Conservation (phyloP, 1,284 basidiomycete species). For the Ceratorhiza oryzae-sativae region DNA sequence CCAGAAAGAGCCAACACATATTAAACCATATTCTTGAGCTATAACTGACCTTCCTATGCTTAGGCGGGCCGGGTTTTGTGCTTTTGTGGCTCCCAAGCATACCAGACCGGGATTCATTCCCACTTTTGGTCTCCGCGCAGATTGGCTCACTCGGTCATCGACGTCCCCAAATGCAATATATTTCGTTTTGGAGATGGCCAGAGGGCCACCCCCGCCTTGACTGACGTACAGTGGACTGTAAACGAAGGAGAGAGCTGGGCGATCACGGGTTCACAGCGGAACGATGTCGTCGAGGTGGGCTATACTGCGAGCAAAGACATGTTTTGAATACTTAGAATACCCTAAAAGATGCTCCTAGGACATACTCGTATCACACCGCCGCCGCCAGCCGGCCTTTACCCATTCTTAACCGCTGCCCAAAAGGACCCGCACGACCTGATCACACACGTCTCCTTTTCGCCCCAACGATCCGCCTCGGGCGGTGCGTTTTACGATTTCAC, state of each 20-base stretch:
- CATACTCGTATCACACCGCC: slow-evolving; percentile 70
- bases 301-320: neutral
- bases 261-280: slow-evolving; percentile 63
- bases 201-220: slow-evolving; percentile 57
- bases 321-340: slow-evolving; percentile 4
- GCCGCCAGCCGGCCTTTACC: slow-evolving; percentile 73
- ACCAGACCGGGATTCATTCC: neutral
- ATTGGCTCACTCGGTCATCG: slow-evolving; percentile 13
- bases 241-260: slow-evolving; percentile 74
- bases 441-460: slow-evolving; percentile 76
- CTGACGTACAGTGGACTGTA: slow-evolving; percentile 65
- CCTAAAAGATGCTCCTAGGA: slow-evolving; percentile 67
- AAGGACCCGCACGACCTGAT: slow-evolving; percentile 61
- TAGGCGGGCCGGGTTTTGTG: neutral
- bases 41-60: neutral
- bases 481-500: slow-evolving; percentile 92
- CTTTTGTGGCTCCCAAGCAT: neutral
- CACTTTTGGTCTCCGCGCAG: neutral
- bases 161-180: slow-evolving; percentile 24
- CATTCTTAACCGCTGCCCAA: slow-evolving; percentile 59
- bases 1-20: too few relatives aligned
- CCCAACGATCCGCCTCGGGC: slow-evolving; percentile 60
- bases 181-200: slow-evolving; percentile 38
- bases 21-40: neutral
- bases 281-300: slow-evolving; percentile 66